Evolutionary conservation across 2,329 filamentous ascomycete genomes (phyloP).

Genomic region (Fragosphaeria purpurea): DNA sequence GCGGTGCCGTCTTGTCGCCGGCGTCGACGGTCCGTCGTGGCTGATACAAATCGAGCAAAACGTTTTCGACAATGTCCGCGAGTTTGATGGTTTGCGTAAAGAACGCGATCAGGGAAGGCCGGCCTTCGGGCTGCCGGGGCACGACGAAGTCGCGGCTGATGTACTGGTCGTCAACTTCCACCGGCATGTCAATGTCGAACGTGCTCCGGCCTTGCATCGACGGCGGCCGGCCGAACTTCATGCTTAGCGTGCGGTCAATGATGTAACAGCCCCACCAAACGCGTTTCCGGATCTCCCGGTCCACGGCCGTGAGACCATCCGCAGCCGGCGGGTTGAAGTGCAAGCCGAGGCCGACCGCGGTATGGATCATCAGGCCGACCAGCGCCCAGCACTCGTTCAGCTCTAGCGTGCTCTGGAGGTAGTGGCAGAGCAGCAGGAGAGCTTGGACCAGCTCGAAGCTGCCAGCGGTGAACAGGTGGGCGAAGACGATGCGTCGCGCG

Average conservation of each 20-base stretch:
- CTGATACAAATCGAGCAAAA: constrained; percentile 6
- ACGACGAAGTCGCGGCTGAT: constrained; percentile 6
- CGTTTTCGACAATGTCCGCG: constrained; percentile 4
- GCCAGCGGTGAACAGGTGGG: constrained; percentile 4
- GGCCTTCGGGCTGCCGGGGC: constrained; percentile 6
- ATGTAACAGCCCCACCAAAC: constrained; percentile 7
- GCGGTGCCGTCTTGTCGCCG: not conserved
- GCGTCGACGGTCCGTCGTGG: not conserved
- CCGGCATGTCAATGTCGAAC: constrained; percentile 3
- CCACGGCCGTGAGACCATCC: not conserved
- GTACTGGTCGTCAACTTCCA: constrained; percentile 9
- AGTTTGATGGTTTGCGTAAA: constrained; percentile 7
- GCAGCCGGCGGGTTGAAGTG: constrained; percentile 4
- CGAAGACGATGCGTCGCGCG: constrained; percentile 5
- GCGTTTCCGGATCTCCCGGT: constrained; percentile 6
- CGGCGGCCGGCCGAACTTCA: constrained; percentile 8
- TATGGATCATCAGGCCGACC: constrained; percentile 6
- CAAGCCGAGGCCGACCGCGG: constrained; percentile 4
- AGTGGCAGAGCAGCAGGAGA: constrained; percentile 7
- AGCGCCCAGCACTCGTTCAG: constrained; percentile 9
- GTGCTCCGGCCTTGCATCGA: constrained; percentile 2
- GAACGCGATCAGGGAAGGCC: constrained; percentile 6
- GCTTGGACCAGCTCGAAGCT: constrained; percentile 7
- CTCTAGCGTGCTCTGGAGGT: constrained; percentile 9
- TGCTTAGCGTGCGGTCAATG: constrained; percentile 7